Evolutionary conservation across 2,329 filamentous ascomycete species (phyloP).

Genomic region (Tolypocladium inflatum): DNA sequence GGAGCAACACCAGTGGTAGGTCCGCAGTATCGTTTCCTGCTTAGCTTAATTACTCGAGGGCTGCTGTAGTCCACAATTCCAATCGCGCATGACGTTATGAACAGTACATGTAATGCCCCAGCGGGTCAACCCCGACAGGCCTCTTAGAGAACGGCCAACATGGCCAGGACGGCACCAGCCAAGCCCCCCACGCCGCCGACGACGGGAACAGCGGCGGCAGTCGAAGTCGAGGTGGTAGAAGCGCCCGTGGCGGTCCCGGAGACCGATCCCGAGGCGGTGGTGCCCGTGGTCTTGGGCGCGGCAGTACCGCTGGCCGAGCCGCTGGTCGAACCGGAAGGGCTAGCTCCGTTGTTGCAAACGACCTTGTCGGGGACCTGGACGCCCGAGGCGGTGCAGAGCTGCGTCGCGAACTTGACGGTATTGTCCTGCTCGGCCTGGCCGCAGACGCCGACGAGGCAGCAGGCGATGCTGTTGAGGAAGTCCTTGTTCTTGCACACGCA

Average conservation of each 20-base stretch:
- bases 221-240: neutral
- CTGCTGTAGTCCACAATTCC: neutral
- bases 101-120: neutral
- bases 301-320: slow-evolving; percentile 5
- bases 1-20: neutral
- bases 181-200: slow-evolving; percentile 8
- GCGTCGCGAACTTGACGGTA: slow-evolving; percentile 26
- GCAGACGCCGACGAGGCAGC: slow-evolving; percentile 29
- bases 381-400: slow-evolving; percentile 26
- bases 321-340: neutral
- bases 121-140: neutral
- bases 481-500: slow-evolving; percentile 31
- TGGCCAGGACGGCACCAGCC: slow-evolving; percentile 16
- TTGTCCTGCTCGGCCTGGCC: slow-evolving; percentile 18
- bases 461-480: slow-evolving; percentile 31
- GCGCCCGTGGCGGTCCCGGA: neutral
- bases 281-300: neutral
- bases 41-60: too few relatives aligned
- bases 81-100: neutral
- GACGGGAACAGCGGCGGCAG: slow-evolving; percentile 2
- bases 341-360: slow-evolving; percentile 18
- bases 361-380: slow-evolving; percentile 26
- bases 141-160: slow-evolving; percentile 18
- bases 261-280: neutral
- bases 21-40: neutral